Evolutionary conservation across 75 land plant genomes (phyloP), one percentile per base, ranked within the genome.

Genomic region (Picea sitchensis): DNA sequence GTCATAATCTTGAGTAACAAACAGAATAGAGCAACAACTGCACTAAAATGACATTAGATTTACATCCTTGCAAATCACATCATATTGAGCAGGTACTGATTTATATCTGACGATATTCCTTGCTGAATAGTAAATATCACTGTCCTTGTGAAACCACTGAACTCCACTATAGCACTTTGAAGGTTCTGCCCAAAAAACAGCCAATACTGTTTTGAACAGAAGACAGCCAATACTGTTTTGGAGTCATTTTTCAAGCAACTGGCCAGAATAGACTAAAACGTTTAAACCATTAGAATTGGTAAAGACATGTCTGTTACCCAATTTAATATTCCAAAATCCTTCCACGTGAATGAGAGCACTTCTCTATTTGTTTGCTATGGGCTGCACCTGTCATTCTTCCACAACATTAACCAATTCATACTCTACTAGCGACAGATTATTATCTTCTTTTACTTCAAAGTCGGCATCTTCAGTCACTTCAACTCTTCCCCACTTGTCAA

Each of bases 401-500:
- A 56, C 69, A 7, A 81, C 83, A 77, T 86, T 88, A 14, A 88
- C 89, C 14, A 83, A 78, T 62, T 88, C 89, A 72, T 87, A 86
- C 60, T 88, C 90, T 9, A 88, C 85, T 5, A 88, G 89, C 8
- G 90, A 88, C 56, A 88, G 80, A 61, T 88, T 88, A 76, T 88
- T 88, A 31, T 88, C 90, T 67, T 87, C 89, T 60, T 87, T 88
- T n/a, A 88, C 90, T 26, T 68, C 57, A 15, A 87, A 87, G 14
- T 71, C 82, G 2, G 83, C 90, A 23, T 89, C 83, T 21, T 86
- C 83, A 34, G 89, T 79, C 0, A 84, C 81, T 73, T 88, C 90
- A 62, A 88, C 80, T 51, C 89, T 84, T 4, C 90, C 89, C 89
- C 89, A 87, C 64, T 84, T 87, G 75, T 88, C 89, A 73, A 88